Percentiles rank a stretch among this genome's conserved stretches.
These are phyloP conservation scores for Backusella macrospora DNA, from an alignment of 192 early-diverging fungal species.

Conservation along the genomic window DNA sequence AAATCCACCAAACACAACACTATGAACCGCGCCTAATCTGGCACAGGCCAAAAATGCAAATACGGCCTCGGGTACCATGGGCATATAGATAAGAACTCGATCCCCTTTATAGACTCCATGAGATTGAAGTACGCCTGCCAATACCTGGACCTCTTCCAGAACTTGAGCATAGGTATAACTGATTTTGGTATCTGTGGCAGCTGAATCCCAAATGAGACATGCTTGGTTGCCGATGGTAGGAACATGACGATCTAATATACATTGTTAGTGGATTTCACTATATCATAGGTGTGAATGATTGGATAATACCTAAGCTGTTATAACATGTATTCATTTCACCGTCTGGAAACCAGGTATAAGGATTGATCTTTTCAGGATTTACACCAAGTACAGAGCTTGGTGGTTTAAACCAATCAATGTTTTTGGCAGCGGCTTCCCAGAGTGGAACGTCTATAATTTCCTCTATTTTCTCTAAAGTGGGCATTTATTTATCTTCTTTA, in stretches of 20 bases:
- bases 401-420: conserved; percentile 32
- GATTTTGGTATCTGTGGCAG: conserved; percentile 56
- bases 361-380: conserved; percentile 17
- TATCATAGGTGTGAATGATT: too few relatives aligned
- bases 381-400: conserved; percentile 23
- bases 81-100: conserved; percentile 83
- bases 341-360: conserved; percentile 68
- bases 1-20: conserved; percentile 83
- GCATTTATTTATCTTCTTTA: neutral
- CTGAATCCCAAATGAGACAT: conserved; percentile 79
- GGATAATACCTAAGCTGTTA: conserved; percentile 62
- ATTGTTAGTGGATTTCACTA: neutral
- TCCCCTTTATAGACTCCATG: conserved; percentile 71
- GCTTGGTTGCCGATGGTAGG: conserved; percentile 56
- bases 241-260: conserved; percentile 70
- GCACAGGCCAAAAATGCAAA: conserved; percentile 87
- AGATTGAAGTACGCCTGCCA: conserved; percentile 64
- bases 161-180: conserved; percentile 72
- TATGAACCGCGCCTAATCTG: conserved; percentile 81
- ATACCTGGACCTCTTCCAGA: conserved; percentile 63
- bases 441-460: conserved; percentile 16
- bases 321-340: conserved; percentile 79
- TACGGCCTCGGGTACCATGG: conserved; percentile 80
- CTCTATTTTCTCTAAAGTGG: conserved; percentile 5
- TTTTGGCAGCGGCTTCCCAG: conserved; percentile 22